Conservation (phyloP, 2,329 filamentous ascomycete genomes). For the Aspergillus niger region DNA sequence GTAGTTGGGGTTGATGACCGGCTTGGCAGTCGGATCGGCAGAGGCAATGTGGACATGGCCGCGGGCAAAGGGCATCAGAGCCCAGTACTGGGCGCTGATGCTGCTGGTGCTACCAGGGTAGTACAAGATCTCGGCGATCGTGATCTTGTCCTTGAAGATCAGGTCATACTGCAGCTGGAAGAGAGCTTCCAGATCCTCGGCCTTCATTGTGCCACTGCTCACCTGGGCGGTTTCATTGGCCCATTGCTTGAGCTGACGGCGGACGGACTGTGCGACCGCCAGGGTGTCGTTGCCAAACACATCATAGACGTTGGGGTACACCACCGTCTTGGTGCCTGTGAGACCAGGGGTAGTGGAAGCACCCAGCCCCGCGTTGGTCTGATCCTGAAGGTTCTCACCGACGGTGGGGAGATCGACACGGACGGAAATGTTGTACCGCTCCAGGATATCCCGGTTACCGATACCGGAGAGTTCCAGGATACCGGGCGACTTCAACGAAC, state of each 20-base stretch:
- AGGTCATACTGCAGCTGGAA: constrained; percentile 33
- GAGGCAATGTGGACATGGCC: constrained; percentile 33
- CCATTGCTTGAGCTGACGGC: constrained; percentile 15
- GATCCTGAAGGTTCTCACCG: constrained; percentile 51
- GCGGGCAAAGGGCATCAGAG: constrained; percentile 34
- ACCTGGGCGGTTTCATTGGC: constrained; percentile 28
- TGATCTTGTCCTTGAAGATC: constrained; percentile 29
- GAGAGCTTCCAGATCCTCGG: constrained; percentile 24
- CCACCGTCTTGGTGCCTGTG: constrained; percentile 5
- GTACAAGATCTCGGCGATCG: constrained; percentile 32
- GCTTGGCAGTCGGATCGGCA: constrained; percentile 23
- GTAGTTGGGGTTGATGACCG: constrained; percentile 35
- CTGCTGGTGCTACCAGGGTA: constrained; percentile 20
- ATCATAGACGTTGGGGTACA: constrained; percentile 13
- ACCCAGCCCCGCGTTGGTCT: constrained; percentile 12
- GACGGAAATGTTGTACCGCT: constrained; percentile 27
- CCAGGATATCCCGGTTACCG: constrained; percentile 44
- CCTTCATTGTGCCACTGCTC: constrained; percentile 25
- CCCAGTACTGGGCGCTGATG: constrained; percentile 28
- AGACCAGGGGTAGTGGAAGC: background rate
- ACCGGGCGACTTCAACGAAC: constrained; percentile 58
- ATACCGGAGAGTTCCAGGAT: constrained; percentile 63
- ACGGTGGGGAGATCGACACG: constrained; percentile 41
- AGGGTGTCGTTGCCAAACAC: constrained; percentile 13
- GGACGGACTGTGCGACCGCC: constrained; percentile 1